Evolutionary conservation across 2,329 filamentous ascomycete genomes (phyloP).

Genomic region (Paraphoma sp.): DNA sequence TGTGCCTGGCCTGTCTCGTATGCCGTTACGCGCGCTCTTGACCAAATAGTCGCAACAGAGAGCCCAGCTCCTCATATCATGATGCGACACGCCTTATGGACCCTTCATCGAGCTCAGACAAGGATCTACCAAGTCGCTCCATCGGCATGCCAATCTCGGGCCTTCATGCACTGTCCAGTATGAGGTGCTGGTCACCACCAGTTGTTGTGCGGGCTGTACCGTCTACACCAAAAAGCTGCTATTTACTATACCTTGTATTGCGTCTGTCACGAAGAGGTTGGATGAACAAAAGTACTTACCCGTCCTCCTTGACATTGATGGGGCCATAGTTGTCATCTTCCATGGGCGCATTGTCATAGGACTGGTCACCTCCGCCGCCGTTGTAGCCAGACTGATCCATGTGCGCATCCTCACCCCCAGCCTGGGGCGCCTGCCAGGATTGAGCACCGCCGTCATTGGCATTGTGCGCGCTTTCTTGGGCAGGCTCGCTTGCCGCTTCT

Average conservation of each 20-base stretch:
- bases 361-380: constrained; percentile 35
- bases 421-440: constrained; percentile 25
- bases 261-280: constrained; percentile 18
- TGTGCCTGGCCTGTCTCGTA: constrained; percentile 8
- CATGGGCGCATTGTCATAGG: constrained; percentile 38
- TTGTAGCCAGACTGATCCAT: constrained; percentile 40
- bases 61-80: not conserved
- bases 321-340: constrained; percentile 54
- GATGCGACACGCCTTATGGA: not conserved
- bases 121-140: not conserved
- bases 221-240: not conserved
- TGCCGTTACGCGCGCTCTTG: not conserved
- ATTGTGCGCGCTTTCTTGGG: constrained; percentile 21
- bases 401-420: constrained; percentile 32
- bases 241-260: constrained; percentile 28
- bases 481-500: constrained; percentile 24
- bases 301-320: constrained; percentile 86
- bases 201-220: not conserved
- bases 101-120: not conserved
- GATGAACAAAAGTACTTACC: constrained; percentile 66
- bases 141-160: not conserved
- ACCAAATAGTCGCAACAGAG: not conserved
- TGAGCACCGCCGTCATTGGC: constrained; percentile 19
- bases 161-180: not conserved
- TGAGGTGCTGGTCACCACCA: not conserved